Conservation (phyloP, 768 basidiomycete species). For the Roridomyces roridus region DNA sequence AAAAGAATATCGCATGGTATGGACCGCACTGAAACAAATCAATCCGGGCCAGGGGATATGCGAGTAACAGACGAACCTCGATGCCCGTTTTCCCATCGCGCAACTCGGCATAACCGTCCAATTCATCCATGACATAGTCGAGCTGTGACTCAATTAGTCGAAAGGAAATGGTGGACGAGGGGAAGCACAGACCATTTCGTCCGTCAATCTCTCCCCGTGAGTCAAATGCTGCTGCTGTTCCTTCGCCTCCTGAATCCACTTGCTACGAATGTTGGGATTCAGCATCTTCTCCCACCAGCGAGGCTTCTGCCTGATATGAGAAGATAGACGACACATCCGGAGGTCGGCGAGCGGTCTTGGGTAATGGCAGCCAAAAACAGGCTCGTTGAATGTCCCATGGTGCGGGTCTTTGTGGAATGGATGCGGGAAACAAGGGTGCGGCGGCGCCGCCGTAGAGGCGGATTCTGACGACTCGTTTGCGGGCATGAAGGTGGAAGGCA, state of each 20-base stretch:
- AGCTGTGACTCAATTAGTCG: background rate
- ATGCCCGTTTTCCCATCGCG: slow-evolving; percentile 24
- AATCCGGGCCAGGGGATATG: background rate
- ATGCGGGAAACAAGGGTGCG: too few relatives aligned
- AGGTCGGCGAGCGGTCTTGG: slow-evolving; percentile 20
- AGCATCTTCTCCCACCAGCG: slow-evolving; percentile 20
- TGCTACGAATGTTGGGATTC: slow-evolving; percentile 12
- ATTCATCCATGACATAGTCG: slow-evolving; percentile 25
- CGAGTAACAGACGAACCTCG: slow-evolving; percentile 6
- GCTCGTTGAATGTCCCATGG: background rate
- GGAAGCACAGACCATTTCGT: slow-evolving; percentile 23
- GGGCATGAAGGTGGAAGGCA: too few relatives aligned
- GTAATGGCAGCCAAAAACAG: background rate
- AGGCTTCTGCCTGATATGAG: slow-evolving; percentile 16
- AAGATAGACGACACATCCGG: slow-evolving; percentile 20
- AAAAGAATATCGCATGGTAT: slow-evolving; percentile 26
- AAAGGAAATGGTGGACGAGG: too few relatives aligned
- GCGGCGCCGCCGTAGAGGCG: too few relatives aligned
- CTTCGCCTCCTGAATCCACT: slow-evolving; percentile 22
- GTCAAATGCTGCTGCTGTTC: slow-evolving; percentile 5
- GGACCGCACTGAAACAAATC: slow-evolving; percentile 20
- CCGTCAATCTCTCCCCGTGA: slow-evolving; percentile 11
- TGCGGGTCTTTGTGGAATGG: slow-evolving; percentile 10
- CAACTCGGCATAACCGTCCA: slow-evolving; percentile 24
- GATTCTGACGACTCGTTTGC: too few relatives aligned